Conservation (phyloP, 2,329 filamentous ascomycete genomes). For the Ophiostoma sp. region DNA sequence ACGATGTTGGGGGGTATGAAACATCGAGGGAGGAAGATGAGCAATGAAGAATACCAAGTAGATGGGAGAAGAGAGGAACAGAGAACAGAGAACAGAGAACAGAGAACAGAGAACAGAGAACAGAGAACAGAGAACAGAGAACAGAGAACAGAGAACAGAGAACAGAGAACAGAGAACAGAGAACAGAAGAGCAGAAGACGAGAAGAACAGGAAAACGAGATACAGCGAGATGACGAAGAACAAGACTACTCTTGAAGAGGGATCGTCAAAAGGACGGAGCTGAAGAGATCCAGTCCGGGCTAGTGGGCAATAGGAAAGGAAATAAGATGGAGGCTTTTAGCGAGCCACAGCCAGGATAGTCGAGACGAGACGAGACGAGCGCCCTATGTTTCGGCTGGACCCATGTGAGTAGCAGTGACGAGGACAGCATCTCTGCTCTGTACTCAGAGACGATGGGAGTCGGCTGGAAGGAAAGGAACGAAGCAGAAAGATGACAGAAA, state of each 20-base stretch:
- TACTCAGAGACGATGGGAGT: neutral
- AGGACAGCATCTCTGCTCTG: neutral
- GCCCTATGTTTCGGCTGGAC: slow-evolving; percentile 1
- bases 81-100: neutral
- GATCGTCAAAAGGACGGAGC: slow-evolving; percentile 8
- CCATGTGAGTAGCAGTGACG: neutral
- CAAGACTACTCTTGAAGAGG: neutral
- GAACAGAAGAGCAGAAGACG: neutral
- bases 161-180: no score
- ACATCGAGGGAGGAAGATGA: neutral
- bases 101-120: neutral
- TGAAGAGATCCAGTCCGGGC: slow-evolving; percentile 5
- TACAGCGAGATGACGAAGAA: neutral
- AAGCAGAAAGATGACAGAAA: neutral
- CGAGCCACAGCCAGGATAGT: slow-evolving; percentile 6
- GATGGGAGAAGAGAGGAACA: neutral
- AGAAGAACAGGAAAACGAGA: neutral
- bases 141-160: neutral
- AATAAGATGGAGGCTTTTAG: slow-evolving; percentile 10
- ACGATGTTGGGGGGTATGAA: slow-evolving; percentile 1
- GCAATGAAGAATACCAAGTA: neutral
- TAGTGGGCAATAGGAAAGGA: neutral
- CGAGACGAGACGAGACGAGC: slow-evolving; percentile 5
- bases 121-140: neutral
- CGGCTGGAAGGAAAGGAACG: neutral